Conservation (phyloP, 805 yeast species). For the Ogataea sp. region DNA sequence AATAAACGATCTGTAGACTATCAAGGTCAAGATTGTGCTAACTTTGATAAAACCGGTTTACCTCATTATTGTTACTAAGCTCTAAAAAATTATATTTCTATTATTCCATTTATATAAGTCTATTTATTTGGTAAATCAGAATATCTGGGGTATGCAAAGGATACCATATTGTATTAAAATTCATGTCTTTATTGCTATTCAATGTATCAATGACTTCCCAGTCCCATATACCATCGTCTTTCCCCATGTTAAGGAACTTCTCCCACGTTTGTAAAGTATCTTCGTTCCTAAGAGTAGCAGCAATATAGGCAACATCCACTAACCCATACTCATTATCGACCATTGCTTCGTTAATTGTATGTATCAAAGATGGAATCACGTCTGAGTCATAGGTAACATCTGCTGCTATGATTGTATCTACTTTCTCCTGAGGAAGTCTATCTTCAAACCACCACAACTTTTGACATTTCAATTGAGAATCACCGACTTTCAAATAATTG, state of each 20-base stretch:
- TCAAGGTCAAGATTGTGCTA: no score
- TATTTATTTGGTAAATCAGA: constrained; percentile 15
- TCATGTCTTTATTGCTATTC: not conserved
- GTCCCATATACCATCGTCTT: constrained; percentile 14
- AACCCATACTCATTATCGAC: constrained; percentile 16
- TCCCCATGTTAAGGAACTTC: constrained; percentile 21
- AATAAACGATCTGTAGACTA: no score
- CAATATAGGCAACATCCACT: constrained; percentile 30
- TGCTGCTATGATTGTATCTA: constrained; percentile 64
- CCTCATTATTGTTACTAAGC: no score
- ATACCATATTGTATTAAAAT: constrained; percentile 16
- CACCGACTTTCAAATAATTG: constrained; percentile 26
- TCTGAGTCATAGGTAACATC: constrained; percentile 80
- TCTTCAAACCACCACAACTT: constrained; percentile 56
- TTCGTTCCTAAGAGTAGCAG: constrained; percentile 70
- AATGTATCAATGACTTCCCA: constrained; percentile 14
- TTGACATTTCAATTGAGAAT: constrained; percentile 19
- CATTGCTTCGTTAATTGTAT: constrained; percentile 34
- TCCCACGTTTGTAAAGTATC: constrained; percentile 41
- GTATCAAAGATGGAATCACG: constrained; percentile 47
- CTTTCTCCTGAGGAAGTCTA: constrained; percentile 25
- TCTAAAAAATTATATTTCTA: not conserved
- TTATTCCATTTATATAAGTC: constrained; percentile 6
- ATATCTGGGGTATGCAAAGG: constrained; percentile 17
- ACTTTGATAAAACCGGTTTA: no score